Conservation (phyloP, 345 rosid genomes). For the Fremontodendron californicum region DNA sequence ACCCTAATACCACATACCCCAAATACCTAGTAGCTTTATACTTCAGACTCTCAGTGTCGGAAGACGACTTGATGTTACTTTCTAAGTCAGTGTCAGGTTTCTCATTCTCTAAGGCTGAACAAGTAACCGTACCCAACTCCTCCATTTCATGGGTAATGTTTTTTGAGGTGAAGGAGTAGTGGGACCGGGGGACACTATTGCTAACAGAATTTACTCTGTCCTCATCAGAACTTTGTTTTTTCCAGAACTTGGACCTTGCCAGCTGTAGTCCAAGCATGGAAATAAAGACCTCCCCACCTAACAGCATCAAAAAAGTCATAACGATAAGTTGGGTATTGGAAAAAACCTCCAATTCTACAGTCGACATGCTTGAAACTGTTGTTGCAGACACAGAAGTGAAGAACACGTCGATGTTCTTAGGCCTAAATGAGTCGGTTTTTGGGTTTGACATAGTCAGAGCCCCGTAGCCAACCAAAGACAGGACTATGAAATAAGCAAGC, state of each 20-base stretch:
- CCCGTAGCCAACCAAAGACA: constrained; percentile 28
- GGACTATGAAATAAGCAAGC: constrained; percentile 26
- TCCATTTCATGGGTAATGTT: constrained; percentile 2
- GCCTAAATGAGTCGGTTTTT: constrained; percentile 17
- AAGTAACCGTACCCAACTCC: constrained; percentile 3
- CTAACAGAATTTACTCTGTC: not conserved
- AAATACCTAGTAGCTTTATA: constrained; percentile 17
- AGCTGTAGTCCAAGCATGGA: constrained; percentile 39
- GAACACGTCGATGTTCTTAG: constrained; percentile 37
- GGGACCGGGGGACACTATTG: too few relatives aligned
- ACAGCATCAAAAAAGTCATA: constrained; percentile 43
- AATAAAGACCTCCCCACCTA: constrained; percentile 48
- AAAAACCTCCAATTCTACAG: constrained; percentile 62
- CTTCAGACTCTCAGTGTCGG: not conserved
- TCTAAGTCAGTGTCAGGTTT: constrained; percentile 7
- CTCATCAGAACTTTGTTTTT: not conserved
- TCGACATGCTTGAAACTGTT: constrained; percentile 60
- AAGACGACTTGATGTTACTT: not conserved
- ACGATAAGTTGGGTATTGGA: constrained; percentile 48
- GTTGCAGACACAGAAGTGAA: constrained; percentile 56
- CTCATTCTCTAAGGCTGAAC: not conserved
- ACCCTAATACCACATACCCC: constrained; percentile 28
- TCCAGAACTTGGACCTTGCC: not conserved
- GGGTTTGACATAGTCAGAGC: constrained; percentile 27
- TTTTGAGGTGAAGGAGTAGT: not conserved